Evolutionary conservation across 805 yeast species (phyloP), one percentile per base, ranked within the genome.

Genomic region (Saturnispora galanensis): DNA sequence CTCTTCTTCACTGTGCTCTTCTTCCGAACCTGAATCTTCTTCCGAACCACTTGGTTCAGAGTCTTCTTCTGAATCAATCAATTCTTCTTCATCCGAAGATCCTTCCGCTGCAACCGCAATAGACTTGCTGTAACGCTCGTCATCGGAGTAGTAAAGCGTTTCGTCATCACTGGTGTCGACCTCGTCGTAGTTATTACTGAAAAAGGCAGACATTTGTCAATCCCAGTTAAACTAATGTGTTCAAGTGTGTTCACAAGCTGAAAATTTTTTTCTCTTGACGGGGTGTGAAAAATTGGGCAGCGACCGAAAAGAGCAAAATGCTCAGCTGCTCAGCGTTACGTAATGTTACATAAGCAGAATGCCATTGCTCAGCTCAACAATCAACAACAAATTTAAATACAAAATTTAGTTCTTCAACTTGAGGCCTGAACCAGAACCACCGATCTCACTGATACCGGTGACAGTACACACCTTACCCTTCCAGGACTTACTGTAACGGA

Each of bases 371-470:
- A 21, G 26, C 26, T 21, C 26, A 5, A 21, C 26, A 21, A 21
- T 21, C 6, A 21, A 21, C 26, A 21, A 38, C 11, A 35, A 35
- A 12, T 18, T n/a, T n/a, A 11, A 12, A 11, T 34, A 13, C 32
- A 37, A 37, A 11, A 13, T 34, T 46, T 32, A 46, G 18, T 44
- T 43, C 32, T 39, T 46, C 15, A 76, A 71, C 51, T 94, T 79
- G 57, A 90, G 73, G 17, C 97, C 97, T 10, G 96, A 82, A 10
- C 95, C 93, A 15, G 93, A 85, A 12, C 90, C 87, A 15, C 98
- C 99, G 51, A 93, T 78, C 44, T 73, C 68, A 4, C 96, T 82
- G 49, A 94, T 69, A 41, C 71, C 63, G 1, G 97, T 84, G 50
- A 93, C 79, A 41, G 66, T 67, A 66, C 95, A 90, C 32, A 86